These are phyloP conservation scores for Beauveria bassiana DNA, from an alignment of 2,329 filamentous ascomycete species.

Conservation along the genomic window DNA sequence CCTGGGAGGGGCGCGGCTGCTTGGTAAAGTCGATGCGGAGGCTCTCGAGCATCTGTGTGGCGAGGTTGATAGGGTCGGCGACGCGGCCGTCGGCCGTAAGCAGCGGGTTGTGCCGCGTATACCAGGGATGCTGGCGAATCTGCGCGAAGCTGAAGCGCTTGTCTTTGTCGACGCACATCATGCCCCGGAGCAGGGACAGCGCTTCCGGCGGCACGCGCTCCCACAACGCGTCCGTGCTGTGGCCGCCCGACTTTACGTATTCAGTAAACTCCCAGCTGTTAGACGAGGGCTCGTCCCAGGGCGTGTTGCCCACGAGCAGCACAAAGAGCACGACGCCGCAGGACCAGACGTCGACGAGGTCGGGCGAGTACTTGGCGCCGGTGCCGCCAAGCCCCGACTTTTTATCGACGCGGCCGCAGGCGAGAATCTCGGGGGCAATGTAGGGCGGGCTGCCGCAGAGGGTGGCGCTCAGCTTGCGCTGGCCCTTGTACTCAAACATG, in stretches of 20 bases:
- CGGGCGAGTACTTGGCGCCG: constrained; percentile 57
- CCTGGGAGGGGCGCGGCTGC: constrained; percentile 47
- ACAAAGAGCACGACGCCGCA: constrained; percentile 98
- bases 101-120: constrained; percentile 72
- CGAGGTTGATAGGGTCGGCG: constrained; percentile 71
- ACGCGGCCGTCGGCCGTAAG: constrained; percentile 67
- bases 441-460: constrained; percentile 96
- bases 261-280: constrained; percentile 88
- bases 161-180: constrained; percentile 74
- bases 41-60: constrained; percentile 90
- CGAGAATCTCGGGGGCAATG: constrained; percentile 85
- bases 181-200: constrained; percentile 78
- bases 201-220: constrained; percentile 64
- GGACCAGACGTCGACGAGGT: constrained; percentile 91
- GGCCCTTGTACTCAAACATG: constrained; percentile 82
- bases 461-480: constrained; percentile 73
- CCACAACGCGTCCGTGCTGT: constrained; percentile 82
- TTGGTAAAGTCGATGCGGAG: constrained; percentile 82
- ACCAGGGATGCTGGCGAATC: constrained; percentile 91
- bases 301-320: constrained; percentile 88
- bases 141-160: constrained; percentile 79
- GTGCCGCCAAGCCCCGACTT: constrained; percentile 41
- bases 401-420: constrained; percentile 41
- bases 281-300: constrained; percentile 87
- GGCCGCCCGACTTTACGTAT: constrained; percentile 72